A percentile compares a stretch with the other conserved stretches of the same genome.
Evolutionary conservation across 208 protist species (phyloP).

Genomic region (Wallacemonas sp.): DNA sequence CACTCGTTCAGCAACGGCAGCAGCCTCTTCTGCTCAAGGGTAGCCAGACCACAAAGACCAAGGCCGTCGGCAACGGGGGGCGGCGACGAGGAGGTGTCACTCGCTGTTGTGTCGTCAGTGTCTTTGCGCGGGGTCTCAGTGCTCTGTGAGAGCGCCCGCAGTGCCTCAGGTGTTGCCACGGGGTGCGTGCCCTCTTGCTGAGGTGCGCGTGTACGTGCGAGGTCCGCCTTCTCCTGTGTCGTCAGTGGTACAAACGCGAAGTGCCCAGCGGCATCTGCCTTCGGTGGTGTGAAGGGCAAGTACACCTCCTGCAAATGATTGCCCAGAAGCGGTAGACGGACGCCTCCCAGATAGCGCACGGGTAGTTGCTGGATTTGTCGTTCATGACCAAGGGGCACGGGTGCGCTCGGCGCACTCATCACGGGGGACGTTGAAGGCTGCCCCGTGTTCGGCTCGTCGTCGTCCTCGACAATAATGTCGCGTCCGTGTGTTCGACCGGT

Average conservation of each 20-base stretch:
- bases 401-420: too few relatives aligned
- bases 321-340: conserved; percentile 23
- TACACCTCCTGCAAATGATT: conserved; percentile 53
- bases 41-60: conserved; percentile 44
- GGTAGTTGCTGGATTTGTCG: neutral
- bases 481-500: neutral
- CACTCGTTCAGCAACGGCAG: conserved; percentile 45
- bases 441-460: neutral
- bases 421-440: neutral
- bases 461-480: neutral
- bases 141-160: too few relatives aligned
- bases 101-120: neutral
- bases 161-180: too few relatives aligned
- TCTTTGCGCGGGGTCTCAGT: too few relatives aligned
- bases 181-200: too few relatives aligned
- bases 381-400: neutral
- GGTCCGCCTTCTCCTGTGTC: too few relatives aligned
- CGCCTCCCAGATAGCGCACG: conserved; percentile 41
- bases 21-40: conserved; percentile 80
- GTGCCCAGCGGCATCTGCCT: too few relatives aligned
- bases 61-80: neutral
- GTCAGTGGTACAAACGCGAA: too few relatives aligned
- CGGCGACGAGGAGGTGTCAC: neutral
- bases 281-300: conserved; percentile 25
- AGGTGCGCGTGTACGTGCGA: too few relatives aligned